Conservation (phyloP, 192 early-diverging fungal species). For the Diversispora epigaea region DNA sequence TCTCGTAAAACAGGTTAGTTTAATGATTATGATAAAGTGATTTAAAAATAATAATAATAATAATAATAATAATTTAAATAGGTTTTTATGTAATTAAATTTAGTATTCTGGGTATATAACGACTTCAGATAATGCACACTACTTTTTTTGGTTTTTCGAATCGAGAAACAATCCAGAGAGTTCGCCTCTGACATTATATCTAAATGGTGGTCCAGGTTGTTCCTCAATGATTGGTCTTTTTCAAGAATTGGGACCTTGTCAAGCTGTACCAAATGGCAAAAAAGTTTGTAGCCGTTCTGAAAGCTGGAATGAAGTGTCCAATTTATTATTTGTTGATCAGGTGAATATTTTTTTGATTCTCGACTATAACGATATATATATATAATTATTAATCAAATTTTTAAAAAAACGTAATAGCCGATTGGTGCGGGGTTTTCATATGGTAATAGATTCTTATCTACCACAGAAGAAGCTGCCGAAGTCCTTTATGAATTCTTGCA, state of each 20-base stretch:
- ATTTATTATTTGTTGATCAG: constrained; percentile 27
- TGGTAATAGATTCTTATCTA: constrained; percentile 45
- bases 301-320: constrained; percentile 27
- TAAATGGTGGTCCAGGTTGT: constrained; percentile 88
- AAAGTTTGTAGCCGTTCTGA: constrained; percentile 3
- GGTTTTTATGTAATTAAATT: not conserved
- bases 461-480: constrained; percentile 42
- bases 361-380: not conserved
- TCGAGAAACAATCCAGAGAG: constrained; percentile 67
- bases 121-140: not conserved
- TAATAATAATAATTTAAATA: not conserved
- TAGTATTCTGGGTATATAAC: constrained; percentile 22
- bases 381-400: constrained; percentile 23
- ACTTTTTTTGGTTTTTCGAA: constrained; percentile 95
- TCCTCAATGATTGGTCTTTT: constrained; percentile 72
- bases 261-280: constrained; percentile 73
- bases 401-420: constrained; percentile 51
- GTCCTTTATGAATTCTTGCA: constrained; percentile 52
- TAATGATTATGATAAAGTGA: not conserved
- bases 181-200: constrained; percentile 74
- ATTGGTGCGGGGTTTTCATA: constrained; percentile 75
- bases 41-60: too few relatives aligned
- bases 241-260: constrained; percentile 88
- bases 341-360: not conserved
- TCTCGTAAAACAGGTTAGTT: constrained; percentile 2